A percentile compares a stretch with the other conserved stretches of the same genome.
phyloP scores from a whole-genome alignment of 2,329 filamentous ascomycete species.

The Fusarium aywerte region DNA sequence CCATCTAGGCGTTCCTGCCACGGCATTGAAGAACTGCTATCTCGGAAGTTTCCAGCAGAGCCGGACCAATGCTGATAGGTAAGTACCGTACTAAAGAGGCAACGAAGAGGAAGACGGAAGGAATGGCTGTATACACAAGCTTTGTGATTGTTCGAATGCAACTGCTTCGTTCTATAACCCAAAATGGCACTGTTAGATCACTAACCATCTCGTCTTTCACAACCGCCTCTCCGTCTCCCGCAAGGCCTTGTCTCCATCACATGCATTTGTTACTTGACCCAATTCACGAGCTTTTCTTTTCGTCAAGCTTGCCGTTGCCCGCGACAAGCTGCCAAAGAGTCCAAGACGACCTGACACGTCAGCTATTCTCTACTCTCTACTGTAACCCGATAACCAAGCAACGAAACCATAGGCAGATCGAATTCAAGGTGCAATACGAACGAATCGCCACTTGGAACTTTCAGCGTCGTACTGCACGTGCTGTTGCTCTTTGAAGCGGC shows the following conservation, averaged over 20 bases:
- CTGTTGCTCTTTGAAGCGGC: conserved; percentile 10
- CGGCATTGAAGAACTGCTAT: background rate
- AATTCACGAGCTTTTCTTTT: background rate
- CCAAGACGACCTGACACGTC: background rate
- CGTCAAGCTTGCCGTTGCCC: background rate
- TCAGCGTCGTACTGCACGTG: background rate
- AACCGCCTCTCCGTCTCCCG: background rate
- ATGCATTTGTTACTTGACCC: background rate
- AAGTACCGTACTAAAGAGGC: conserved; percentile 16
- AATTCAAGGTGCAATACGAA: background rate
- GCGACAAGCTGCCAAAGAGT: background rate
- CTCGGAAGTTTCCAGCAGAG: background rate
- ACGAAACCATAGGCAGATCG: background rate
- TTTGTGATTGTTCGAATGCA: background rate
- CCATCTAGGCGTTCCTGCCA: background rate
- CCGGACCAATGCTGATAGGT: background rate
- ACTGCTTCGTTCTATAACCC: background rate
- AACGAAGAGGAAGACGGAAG: conserved; percentile 27
- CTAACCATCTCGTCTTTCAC: background rate
- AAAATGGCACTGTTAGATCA: background rate
- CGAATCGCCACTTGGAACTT: conserved; percentile 3
- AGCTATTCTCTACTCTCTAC: background rate
- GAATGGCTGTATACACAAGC: background rate
- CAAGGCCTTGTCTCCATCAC: background rate
- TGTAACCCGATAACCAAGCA: background rate